Conservation (phyloP, 768 basidiomycete genomes). For the Kwoniella newhampshirensis region DNA sequence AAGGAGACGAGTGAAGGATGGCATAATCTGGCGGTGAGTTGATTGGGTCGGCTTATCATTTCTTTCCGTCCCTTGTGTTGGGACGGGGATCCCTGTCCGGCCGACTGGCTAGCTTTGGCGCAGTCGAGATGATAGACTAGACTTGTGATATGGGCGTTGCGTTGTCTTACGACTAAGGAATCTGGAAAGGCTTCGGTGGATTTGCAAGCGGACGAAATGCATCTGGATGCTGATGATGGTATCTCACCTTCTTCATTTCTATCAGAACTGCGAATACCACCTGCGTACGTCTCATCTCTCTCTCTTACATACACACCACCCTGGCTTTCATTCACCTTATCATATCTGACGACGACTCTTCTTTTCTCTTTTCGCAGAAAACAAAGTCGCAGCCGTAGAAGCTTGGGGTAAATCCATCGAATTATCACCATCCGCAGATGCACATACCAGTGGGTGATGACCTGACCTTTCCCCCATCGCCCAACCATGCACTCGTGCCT, state of each 20-base stretch:
- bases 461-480: no score
- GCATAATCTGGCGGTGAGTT: conserved; percentile 51
- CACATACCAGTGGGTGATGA: conserved; percentile 51
- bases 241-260: no score
- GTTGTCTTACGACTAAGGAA: background rate
- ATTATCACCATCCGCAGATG: conserved; percentile 49
- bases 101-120: no score
- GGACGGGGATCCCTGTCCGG: no score
- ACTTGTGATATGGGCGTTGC: no score
- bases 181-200: background rate
- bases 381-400: conserved; percentile 42
- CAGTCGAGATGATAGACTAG: no score
- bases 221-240: no score
- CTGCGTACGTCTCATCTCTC: conserved; percentile 15
- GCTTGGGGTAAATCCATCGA: conserved; percentile 48
- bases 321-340: background rate
- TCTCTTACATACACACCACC: no score
- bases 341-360: background rate
- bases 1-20: conserved; percentile 44
- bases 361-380: conserved; percentile 26
- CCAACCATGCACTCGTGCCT: no score
- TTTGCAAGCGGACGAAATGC: background rate
- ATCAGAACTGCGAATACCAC: conserved; percentile 50
- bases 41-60: background rate
- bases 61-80: no score